Percentiles rank a stretch among this genome's conserved stretches.
Conservation (phyloP, 2,329 filamentous ascomycete species). For the Arthrinium phaeospermum region DNA sequence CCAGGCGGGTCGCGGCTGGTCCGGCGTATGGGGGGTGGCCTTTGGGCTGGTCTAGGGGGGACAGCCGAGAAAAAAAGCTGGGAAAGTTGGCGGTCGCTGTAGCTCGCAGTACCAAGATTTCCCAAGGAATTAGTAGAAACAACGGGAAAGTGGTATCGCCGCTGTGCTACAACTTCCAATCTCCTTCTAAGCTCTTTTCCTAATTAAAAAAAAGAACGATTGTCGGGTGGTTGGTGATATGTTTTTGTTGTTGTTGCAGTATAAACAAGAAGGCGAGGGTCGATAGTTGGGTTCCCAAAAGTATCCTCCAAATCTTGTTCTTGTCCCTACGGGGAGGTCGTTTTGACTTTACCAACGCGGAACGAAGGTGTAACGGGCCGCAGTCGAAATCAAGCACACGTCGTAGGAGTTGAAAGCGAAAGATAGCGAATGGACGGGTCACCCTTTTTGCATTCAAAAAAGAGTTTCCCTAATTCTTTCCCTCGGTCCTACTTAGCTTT, state of each 20-base stretch:
- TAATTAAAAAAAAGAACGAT: constrained; percentile 16
- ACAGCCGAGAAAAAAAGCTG: constrained; percentile 5
- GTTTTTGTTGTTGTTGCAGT: constrained; percentile 19
- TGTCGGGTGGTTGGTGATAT: constrained; percentile 11
- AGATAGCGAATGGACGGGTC: constrained; percentile 17
- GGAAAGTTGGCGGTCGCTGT: constrained; percentile 12
- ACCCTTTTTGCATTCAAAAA: constrained; percentile 10
- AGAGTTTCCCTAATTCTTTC: constrained; percentile 17
- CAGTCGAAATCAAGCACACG: constrained; percentile 9
- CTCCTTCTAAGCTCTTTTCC: background rate
- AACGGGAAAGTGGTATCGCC: background rate
- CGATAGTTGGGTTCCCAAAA: constrained; percentile 14
- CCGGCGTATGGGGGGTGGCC: constrained; percentile 3
- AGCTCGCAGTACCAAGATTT: constrained; percentile 5
- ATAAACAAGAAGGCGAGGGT: constrained; percentile 7
- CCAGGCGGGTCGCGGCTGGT: constrained; percentile 17
- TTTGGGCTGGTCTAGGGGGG: constrained; percentile 3
- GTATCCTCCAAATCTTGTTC: constrained; percentile 16
- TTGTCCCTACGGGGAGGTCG: constrained; percentile 16
- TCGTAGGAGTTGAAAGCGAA: constrained; percentile 14
- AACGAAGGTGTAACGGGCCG: constrained; percentile 23
- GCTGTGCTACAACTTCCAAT: background rate
- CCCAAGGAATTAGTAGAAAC: constrained; percentile 2
- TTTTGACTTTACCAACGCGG: constrained; percentile 20
- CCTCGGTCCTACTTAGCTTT: constrained; percentile 8